Evolutionary conservation across 2,329 filamentous ascomycete genomes (phyloP).

Genomic region (Fusarium bactridioides): DNA sequence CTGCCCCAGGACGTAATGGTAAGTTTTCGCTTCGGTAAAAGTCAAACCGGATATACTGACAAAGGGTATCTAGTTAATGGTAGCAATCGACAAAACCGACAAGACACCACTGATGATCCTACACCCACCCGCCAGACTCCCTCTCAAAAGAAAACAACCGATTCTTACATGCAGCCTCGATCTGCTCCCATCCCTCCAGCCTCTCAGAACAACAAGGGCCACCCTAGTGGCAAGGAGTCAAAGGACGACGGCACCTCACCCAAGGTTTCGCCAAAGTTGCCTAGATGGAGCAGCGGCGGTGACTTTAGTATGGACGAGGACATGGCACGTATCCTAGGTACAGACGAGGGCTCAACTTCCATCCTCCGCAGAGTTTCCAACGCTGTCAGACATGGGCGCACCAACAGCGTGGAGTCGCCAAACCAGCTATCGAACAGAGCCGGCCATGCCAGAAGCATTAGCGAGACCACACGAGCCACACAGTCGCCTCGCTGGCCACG

Average conservation of each 20-base stretch:
- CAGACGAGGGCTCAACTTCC: slow-evolving; percentile 78
- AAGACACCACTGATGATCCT: slow-evolving; percentile 37
- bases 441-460: slow-evolving; percentile 68
- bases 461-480: slow-evolving; percentile 71
- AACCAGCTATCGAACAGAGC: slow-evolving; percentile 52
- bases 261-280: slow-evolving; percentile 71
- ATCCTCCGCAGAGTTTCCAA: slow-evolving; percentile 91
- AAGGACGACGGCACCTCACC: slow-evolving; percentile 51
- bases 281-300: slow-evolving; percentile 79
- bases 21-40: slow-evolving; percentile 36
- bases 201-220: slow-evolving; percentile 34
- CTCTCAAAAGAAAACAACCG: slow-evolving; percentile 45
- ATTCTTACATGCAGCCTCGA: slow-evolving; percentile 67
- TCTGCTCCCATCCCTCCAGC: slow-evolving; percentile 62
- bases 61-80: slow-evolving; percentile 37
- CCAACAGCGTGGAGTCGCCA: slow-evolving; percentile 74
- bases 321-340: slow-evolving; percentile 85
- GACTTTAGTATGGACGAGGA: slow-evolving; percentile 97
- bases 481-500: slow-evolving; percentile 75
- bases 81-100: slow-evolving; percentile 33
- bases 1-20: slow-evolving; percentile 53
- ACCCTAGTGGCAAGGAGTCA: slow-evolving; percentile 57
- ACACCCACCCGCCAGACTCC: slow-evolving; percentile 34
- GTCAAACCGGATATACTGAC: slow-evolving; percentile 8
- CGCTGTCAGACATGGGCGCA: slow-evolving; percentile 90